These are phyloP conservation scores for Leucosporidium yakuticum DNA, from an alignment of 768 basidiomycete genomes.

Conservation along the genomic window DNA sequence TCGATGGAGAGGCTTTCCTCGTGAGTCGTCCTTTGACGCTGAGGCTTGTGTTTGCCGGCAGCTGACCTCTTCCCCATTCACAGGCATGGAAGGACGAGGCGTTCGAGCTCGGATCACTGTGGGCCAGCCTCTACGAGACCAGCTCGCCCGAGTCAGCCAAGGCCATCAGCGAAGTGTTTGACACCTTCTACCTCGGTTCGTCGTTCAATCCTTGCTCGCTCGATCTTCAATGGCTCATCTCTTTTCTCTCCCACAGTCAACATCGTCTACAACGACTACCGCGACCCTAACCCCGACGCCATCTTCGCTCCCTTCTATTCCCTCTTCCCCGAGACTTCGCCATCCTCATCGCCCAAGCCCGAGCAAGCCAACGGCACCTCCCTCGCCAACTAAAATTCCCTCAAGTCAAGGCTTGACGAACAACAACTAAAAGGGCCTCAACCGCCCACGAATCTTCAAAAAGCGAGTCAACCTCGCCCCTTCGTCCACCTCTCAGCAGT, in stretches of 20 bases:
- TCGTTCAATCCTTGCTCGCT: background rate
- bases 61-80: background rate
- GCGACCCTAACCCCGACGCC: slow-evolving; percentile 36
- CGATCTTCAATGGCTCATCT: background rate
- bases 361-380: no score
- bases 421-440: no score
- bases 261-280: slow-evolving; percentile 81
- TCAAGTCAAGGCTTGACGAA: no score
- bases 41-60: slow-evolving; percentile 20
- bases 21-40: slow-evolving; percentile 78
- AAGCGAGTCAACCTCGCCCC: no score
- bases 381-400: no score
- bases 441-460: no score
- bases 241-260: slow-evolving; percentile 48
- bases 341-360: no score
- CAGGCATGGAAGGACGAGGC: slow-evolving; percentile 69
- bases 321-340: slow-evolving; percentile 3
- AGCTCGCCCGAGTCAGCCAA: slow-evolving; percentile 63
- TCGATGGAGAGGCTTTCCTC: slow-evolving; percentile 80
- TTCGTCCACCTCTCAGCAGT: no score
- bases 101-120: slow-evolving; percentile 88
- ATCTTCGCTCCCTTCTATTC: slow-evolving; percentile 38
- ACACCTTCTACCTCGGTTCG: slow-evolving; percentile 66
- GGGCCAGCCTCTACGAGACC: slow-evolving; percentile 72
- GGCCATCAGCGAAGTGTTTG: slow-evolving; percentile 64